Percentiles rank a stretch among this genome's conserved stretches.
phyloP scores from a whole-genome alignment of 768 basidiomycete species.

The Serendipita vermifera region DNA sequence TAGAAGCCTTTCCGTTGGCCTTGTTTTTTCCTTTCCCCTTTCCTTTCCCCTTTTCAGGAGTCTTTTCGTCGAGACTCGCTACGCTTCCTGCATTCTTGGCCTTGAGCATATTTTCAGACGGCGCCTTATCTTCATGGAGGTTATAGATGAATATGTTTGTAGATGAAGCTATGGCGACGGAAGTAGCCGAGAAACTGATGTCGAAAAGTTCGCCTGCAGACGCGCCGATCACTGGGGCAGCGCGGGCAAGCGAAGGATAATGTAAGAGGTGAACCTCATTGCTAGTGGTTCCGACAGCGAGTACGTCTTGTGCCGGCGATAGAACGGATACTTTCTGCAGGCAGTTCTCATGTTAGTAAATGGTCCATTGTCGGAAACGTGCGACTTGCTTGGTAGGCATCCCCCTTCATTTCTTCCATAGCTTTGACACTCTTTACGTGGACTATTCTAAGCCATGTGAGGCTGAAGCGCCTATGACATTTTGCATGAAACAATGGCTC shows the following conservation, averaged over 20 bases:
- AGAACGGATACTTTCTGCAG: slow-evolving; percentile 79
- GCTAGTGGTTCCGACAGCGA: slow-evolving; percentile 58
- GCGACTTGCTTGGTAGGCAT: slow-evolving; percentile 64
- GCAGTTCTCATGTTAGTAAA: not conserved
- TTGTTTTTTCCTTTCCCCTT: slow-evolving; percentile 3
- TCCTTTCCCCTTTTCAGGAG: not conserved
- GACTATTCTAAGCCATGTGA: slow-evolving; percentile 34
- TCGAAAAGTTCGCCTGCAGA: slow-evolving; percentile 78
- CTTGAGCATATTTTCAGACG: slow-evolving; percentile 7
- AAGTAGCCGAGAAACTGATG: slow-evolving; percentile 56
- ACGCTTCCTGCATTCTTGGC: slow-evolving; percentile 8
- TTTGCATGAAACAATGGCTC: slow-evolving; percentile 18
- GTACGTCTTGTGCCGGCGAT: slow-evolving; percentile 49
- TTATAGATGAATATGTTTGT: slow-evolving; percentile 10
- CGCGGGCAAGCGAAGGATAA: slow-evolving; percentile 41
- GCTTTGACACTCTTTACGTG: slow-evolving; percentile 45
- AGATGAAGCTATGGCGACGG: slow-evolving; percentile 27
- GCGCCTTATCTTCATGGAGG: slow-evolving; percentile 9
- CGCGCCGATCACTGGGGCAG: slow-evolving; percentile 35
- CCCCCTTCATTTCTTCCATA: slow-evolving; percentile 41
- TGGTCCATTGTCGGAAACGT: not conserved
- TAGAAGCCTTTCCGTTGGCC: not conserved
- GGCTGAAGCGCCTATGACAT: not conserved
- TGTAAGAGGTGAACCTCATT: slow-evolving; percentile 57
- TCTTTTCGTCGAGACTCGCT: not conserved